phyloP scores from a whole-genome alignment of 1,284 basidiomycete genomes.

The Rhizoctonia solani region DNA sequence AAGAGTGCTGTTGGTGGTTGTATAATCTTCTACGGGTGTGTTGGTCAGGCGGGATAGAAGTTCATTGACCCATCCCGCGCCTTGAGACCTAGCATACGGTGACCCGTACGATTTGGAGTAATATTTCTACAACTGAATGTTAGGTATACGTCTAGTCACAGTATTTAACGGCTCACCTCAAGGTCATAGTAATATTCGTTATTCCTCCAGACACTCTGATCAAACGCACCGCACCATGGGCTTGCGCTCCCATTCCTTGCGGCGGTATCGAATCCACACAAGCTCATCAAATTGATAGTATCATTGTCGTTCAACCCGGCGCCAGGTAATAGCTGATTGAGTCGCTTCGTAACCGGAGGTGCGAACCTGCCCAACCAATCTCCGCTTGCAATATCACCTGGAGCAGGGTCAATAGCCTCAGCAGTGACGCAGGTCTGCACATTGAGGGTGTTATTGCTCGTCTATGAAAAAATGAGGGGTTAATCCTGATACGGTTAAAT shows the following conservation, averaged over 20 bases:
- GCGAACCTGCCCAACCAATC: constrained; percentile 62
- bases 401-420: constrained; percentile 39
- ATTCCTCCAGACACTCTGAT: constrained; percentile 57
- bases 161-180: constrained; percentile 55
- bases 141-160: no score
- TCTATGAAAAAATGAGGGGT: constrained; percentile 43
- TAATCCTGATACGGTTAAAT: neutral
- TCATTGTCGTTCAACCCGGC: constrained; percentile 64
- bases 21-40: constrained; percentile 42
- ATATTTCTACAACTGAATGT: constrained; percentile 30
- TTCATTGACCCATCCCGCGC: constrained; percentile 51
- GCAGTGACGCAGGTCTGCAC: constrained; percentile 68
- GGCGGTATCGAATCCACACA: constrained; percentile 78
- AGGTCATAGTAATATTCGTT: constrained; percentile 76
- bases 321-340: constrained; percentile 61
- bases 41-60: constrained; percentile 50
- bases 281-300: constrained; percentile 62
- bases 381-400: constrained; percentile 34
- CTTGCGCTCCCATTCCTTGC: constrained; percentile 55
- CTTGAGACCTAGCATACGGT: constrained; percentile 24
- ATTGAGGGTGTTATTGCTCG: constrained; percentile 73
- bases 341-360: constrained; percentile 59
- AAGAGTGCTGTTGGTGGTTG: constrained; percentile 49
- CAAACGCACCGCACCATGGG: constrained; percentile 73
- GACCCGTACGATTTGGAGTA: constrained; percentile 31